phyloP scores from a whole-genome alignment of 2,329 filamentous ascomycete genomes.

The Macroventuria anomochaeta region DNA sequence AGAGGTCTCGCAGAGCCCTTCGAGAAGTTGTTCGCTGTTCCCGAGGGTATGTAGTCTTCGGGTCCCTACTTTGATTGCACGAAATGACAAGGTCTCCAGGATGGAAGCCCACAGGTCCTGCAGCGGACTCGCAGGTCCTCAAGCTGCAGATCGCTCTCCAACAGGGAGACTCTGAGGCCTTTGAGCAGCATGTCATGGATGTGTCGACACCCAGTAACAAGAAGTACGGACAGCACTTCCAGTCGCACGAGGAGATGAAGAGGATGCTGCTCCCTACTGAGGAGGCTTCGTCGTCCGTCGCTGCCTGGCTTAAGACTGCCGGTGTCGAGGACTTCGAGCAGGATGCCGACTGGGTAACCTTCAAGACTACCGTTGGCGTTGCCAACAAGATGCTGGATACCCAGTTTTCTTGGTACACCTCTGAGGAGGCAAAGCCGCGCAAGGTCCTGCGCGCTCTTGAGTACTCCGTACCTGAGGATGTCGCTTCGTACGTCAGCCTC shows the following conservation, averaged over 20 bases:
- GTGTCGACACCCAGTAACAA: conserved; percentile 57
- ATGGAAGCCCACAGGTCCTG: conserved; percentile 31
- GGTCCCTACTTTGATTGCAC: background rate
- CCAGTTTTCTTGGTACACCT: conserved; percentile 54
- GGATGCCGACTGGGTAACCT: conserved; percentile 48
- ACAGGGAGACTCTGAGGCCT: conserved; percentile 41
- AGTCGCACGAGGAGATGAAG: conserved; percentile 52
- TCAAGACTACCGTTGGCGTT: conserved; percentile 49
- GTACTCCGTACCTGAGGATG: conserved; percentile 51
- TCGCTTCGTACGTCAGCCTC: conserved; percentile 53
- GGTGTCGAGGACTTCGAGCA: conserved; percentile 48
- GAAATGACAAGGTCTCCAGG: conserved; percentile 19
- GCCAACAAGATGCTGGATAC: conserved; percentile 56
- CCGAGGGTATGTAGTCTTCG: conserved; percentile 25
- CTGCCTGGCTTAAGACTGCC: conserved; percentile 53
- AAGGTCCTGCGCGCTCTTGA: conserved; percentile 53
- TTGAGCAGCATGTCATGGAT: conserved; percentile 49
- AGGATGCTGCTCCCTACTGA: conserved; percentile 51
- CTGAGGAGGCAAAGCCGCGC: conserved; percentile 45
- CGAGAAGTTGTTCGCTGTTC: conserved; percentile 33
- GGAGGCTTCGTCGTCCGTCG: conserved; percentile 47
- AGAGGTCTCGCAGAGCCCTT: conserved; percentile 33
- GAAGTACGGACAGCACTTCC: conserved; percentile 59
- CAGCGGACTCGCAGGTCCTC: conserved; percentile 29
- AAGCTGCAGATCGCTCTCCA: conserved; percentile 42